Base-by-base conservation (phyloP, 2,329 filamentous ascomycete species). In the Thielaviopsis ethacetica region DNA sequence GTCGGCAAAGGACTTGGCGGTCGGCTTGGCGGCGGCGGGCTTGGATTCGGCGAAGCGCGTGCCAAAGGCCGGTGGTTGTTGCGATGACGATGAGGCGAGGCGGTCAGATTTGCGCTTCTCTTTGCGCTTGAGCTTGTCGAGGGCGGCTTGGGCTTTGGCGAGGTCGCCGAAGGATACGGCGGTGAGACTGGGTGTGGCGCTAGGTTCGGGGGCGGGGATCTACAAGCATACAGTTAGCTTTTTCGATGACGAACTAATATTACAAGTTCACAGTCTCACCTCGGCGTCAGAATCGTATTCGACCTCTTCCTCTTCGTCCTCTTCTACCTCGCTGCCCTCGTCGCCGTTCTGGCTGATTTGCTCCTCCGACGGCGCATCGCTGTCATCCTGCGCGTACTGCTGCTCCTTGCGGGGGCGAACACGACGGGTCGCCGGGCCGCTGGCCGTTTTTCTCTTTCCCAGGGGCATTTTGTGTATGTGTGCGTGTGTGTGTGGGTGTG, bases 151-250 rank as follows among this genome's bases (percentile, higher is more conserved):
- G 1, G 90, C 91, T 75, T 88, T 88, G 63, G 88, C 88, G 49
- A 96, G 76, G n/a, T 88, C 87, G 63, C 90, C 91, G 67, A 97
- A 96, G 24, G 90, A 93, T 63, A 96, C 82, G 62, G 77, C 75
- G 9, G 80, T 73, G 52, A 76, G 71, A 61, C 78, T 55, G 24
- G 47, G 44, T 12, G 34, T 54, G 22, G 30, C 57, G 34, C 19
- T 9, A n/a, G 49, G 57, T 21, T 34, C 34, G 30, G 27, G 13
- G 3, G 12, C 5, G 6, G 57, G 53, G 24, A 61, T 7, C 60
- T 61, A 30, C 12, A 21, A 21, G 10, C 30, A 13, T 26, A 24
- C n/a, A 19, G n/a, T 21, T 19, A 21, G 44, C 44, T 21, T 19
- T 17, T 19, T n/a, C n/a, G n/a, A n/a, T n/a, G n/a, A n/a, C n/a